Conservation (phyloP, 176 grass and related monocot species). For the Bolboschoenus planiculmis region DNA sequence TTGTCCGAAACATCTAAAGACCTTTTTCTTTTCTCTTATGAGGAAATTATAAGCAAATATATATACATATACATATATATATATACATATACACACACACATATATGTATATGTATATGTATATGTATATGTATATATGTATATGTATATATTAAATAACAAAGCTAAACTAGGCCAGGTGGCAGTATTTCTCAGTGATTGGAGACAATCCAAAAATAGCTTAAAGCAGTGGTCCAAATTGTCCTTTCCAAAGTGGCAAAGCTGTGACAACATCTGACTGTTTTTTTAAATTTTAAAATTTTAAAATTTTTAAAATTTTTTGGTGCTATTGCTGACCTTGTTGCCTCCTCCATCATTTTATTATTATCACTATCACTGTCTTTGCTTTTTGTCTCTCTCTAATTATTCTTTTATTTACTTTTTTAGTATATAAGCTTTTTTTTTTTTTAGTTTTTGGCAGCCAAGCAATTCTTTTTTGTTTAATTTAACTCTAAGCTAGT, state of each 20-base stretch:
- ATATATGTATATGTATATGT: too few species aligned
- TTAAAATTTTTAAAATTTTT: not conserved
- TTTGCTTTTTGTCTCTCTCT: not conserved
- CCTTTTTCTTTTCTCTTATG: not conserved
- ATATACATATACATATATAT: too few species aligned
- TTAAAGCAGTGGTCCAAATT: not conserved
- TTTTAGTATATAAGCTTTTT: not conserved
- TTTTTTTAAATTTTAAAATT: not conserved
- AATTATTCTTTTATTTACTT: not conserved
- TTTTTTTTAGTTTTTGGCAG: not conserved
- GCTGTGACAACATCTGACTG: not conserved
- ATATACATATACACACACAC: too few species aligned
- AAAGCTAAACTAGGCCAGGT: not conserved
- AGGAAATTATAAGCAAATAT: too few species aligned
- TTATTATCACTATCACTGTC: not conserved
- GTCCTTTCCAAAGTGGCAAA: not conserved
- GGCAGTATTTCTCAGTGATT: not conserved
- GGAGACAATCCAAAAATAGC: not conserved
- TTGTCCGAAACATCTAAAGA: too few species aligned
- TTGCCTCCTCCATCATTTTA: constrained; percentile 6
- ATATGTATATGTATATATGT: too few species aligned
- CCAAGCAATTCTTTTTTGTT: not conserved
- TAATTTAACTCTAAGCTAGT: not conserved
- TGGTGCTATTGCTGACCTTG: not conserved
- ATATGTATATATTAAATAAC: too few species aligned